Evolutionary conservation across 2,329 filamentous ascomycete genomes (phyloP), one percentile per base, ranked within the genome.

Genomic region (Neofusicoccum ribis): DNA sequence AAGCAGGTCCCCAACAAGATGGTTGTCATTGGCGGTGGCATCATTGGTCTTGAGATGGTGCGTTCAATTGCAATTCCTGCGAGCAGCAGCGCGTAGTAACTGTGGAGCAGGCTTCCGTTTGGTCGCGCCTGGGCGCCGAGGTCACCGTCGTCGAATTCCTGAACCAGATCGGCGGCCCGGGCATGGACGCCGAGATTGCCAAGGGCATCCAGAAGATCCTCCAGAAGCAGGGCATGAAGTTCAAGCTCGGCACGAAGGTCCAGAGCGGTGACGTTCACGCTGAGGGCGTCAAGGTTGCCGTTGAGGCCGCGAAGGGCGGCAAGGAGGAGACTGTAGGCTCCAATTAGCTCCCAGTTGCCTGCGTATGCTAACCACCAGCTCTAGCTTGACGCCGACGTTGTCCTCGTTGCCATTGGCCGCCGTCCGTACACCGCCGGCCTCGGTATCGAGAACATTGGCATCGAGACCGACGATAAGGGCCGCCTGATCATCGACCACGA

Each of bases 131-230:
- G 68, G 95, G 95, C 69, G 81, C 93, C 69, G 92, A 98, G 81
- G 95, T 99, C 67, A 99, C 95, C 68, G 93, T 99, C 66, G 93
- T 99, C 65, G 95, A 99, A 82, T 99, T 95, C 83, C 85, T 99
- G 65, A 88, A 89, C 74, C 93, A 97, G 84, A 98, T 99, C 71
- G 95, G 95, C 80, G 95, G 95, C 66, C 95, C 95, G 56, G 95
- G 95, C 73, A 99, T 99, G 95, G 95, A 99, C 77, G 80, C 86
- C 54, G 95, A 99, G 79, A 91, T 98, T 74, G 87, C 93, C 76
- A 99, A 98, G 85, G 84, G 88, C 74, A 85, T 91, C 49, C 93
- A 97, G 80, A 98, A 97, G 86, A 89, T 96, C 68, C 87, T 99
- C 70, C 88, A 88, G 78, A 98, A 97, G 86, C 95, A 99, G 84